Conservation (phyloP, 2,329 filamentous ascomycete species). For the Claviceps fusiformis region DNA sequence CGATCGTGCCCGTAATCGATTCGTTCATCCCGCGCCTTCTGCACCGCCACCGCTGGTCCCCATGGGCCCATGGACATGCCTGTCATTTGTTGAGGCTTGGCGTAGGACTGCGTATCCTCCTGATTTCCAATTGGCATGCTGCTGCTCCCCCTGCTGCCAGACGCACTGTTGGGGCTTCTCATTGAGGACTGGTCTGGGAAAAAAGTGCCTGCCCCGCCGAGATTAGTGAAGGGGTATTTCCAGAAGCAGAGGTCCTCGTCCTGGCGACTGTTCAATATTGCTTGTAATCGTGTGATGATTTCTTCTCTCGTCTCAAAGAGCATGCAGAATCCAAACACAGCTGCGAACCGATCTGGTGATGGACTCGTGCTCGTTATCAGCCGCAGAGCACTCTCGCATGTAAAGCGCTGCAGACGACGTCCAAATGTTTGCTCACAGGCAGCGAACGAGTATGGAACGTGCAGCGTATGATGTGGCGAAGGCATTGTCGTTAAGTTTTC, state of each 20-base stretch:
- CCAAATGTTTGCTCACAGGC: slow-evolving; percentile 55
- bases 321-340: slow-evolving; percentile 57
- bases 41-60: slow-evolving; percentile 21
- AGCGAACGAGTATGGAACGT: slow-evolving; percentile 40
- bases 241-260: slow-evolving; percentile 41
- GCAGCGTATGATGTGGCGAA: slow-evolving; percentile 22
- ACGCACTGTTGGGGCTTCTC: not conserved
- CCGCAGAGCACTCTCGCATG: slow-evolving; percentile 47
- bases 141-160: not conserved
- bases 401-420: slow-evolving; percentile 53
- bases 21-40: slow-evolving; percentile 25
- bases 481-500: slow-evolving; percentile 8
- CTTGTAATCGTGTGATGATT: slow-evolving; percentile 29
- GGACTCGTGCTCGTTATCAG: slow-evolving; percentile 39
- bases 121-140: slow-evolving; percentile 22
- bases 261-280: slow-evolving; percentile 18
- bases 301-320: slow-evolving; percentile 40
- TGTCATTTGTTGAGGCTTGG: slow-evolving; percentile 12
- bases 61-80: slow-evolving; percentile 35
- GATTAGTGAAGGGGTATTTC: slow-evolving; percentile 46
- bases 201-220: slow-evolving; percentile 57
- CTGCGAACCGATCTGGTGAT: slow-evolving; percentile 32
- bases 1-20: slow-evolving; percentile 21
- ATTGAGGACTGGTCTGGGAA: slow-evolving; percentile 24
- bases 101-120: slow-evolving; percentile 19